Evolutionary conservation across 169 alveolate species (phyloP).

Genomic region (Cystoisospora suis): DNA sequence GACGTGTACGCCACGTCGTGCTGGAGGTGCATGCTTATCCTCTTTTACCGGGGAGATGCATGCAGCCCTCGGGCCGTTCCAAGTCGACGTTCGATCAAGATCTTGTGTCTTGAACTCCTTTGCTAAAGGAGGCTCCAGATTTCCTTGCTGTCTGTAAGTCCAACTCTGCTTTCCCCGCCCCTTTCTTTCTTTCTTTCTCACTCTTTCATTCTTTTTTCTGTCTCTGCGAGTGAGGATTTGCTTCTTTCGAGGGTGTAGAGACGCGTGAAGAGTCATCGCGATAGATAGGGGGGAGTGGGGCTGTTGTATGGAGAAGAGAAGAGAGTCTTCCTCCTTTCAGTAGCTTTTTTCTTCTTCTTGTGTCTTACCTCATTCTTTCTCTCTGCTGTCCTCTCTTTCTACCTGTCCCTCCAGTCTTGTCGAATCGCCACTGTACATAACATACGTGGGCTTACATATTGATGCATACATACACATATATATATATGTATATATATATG

Average conservation of each 20-base stretch:
- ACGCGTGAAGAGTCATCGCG: not conserved
- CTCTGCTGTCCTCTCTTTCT: not conserved
- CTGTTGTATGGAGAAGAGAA: too few relatives aligned
- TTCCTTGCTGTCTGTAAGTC: conserved; percentile 12
- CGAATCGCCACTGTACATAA: not conserved
- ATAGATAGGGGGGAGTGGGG: too few relatives aligned
- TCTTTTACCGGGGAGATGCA: conserved; percentile 2
- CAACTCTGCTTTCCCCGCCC: not conserved
- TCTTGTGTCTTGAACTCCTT: not conserved
- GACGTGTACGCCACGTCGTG: not conserved
- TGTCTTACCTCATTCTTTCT: too few relatives aligned
- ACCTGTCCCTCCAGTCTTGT: not conserved
- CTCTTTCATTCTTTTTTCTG: not conserved
- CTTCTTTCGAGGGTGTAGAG: not conserved
- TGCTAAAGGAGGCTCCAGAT: not conserved
- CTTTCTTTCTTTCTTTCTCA: not conserved
- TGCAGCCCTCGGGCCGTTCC: conserved; percentile 7
- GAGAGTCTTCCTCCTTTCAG: too few relatives aligned
- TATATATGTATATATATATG: not conserved
- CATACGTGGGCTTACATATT: not conserved
- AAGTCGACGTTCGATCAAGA: not conserved
- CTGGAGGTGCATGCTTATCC: not conserved
- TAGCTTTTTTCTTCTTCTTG: too few relatives aligned
- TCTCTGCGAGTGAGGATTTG: not conserved
- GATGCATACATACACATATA: not conserved